These are phyloP conservation scores for Urtica urens DNA, from an alignment of 306 rosid species.

Conservation along the genomic window DNA sequence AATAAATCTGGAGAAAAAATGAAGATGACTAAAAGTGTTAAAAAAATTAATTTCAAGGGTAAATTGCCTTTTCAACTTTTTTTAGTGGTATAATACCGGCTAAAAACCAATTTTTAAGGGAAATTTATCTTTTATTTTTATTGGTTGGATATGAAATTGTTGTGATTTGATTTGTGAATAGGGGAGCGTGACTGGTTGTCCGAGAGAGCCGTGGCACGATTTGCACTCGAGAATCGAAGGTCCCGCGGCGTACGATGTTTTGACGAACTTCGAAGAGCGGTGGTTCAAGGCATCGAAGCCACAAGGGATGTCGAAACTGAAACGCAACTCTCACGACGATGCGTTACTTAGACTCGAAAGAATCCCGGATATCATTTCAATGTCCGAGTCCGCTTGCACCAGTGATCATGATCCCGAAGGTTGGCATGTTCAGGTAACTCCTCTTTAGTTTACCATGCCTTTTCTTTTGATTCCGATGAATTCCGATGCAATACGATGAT, in stretches of 20 bases:
- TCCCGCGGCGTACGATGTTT: constrained; percentile 92
- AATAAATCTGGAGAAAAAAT: too few relatives aligned
- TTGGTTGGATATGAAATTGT: constrained; percentile 8
- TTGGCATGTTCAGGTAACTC: constrained; percentile 90
- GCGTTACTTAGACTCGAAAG: constrained; percentile 69
- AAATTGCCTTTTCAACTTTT: too few relatives aligned
- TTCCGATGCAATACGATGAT: too few relatives aligned
- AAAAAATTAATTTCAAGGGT: too few relatives aligned
- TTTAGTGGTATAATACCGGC: too few relatives aligned
- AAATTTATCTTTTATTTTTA: too few relatives aligned
- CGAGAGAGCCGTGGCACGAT: constrained; percentile 99
- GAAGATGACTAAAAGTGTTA: too few relatives aligned
- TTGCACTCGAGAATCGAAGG: constrained; percentile 89
- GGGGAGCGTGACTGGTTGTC: constrained; percentile 75
- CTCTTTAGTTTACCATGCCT: too few relatives aligned
- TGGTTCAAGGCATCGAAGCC: constrained; percentile 90
- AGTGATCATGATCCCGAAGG: constrained; percentile 60
- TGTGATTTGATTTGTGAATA: constrained; percentile 26
- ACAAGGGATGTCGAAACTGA: constrained; percentile 66
- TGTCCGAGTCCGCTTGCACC: constrained; percentile 26
- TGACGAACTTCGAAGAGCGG: constrained; percentile 88
- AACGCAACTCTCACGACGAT: constrained; percentile 42
- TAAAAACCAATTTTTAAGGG: too few relatives aligned
- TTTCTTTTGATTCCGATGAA: too few relatives aligned
- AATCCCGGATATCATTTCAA: constrained; percentile 49